A percentile compares a stretch with the other conserved stretches of the same genome.
These are phyloP conservation scores for Gaillardinia entomophila DNA, from an alignment of 805 yeast species.

Conservation along the genomic window DNA sequence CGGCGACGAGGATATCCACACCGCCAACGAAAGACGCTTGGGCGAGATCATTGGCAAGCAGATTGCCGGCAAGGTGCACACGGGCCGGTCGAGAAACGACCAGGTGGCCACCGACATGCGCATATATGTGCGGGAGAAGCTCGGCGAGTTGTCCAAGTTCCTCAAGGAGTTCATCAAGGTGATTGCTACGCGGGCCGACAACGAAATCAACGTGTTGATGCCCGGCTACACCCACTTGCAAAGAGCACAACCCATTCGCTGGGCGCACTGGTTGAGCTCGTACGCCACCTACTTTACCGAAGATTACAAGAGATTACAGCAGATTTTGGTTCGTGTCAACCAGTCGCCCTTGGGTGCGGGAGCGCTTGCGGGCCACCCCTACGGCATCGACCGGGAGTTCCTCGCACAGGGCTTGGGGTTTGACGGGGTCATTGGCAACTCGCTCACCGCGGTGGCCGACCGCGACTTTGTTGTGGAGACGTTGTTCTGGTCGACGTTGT, in stretches of 20 bases:
- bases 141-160: constrained; percentile 53
- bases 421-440: constrained; percentile 85
- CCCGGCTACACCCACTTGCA: constrained; percentile 99
- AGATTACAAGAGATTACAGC: constrained; percentile 79
- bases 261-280: constrained; percentile 96
- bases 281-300: constrained; percentile 93
- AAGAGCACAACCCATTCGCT: constrained; percentile 98
- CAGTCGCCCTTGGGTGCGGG: constrained; percentile 93
- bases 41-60: constrained; percentile 93
- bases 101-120: constrained; percentile 99
- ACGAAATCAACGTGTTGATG: constrained; percentile 89
- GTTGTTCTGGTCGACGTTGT: constrained; percentile 90
- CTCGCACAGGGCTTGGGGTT: constrained; percentile 79
- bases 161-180: constrained; percentile 61
- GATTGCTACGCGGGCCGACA: constrained; percentile 68
- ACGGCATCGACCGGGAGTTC: constrained; percentile 94
- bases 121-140: constrained; percentile 77
- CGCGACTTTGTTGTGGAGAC: constrained; percentile 96
- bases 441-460: constrained; percentile 94
- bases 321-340: constrained; percentile 77
- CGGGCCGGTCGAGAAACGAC: constrained; percentile 98
- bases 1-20: constrained; percentile 97
- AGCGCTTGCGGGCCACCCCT: constrained; percentile 98
- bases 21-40: constrained; percentile 95
- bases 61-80: constrained; percentile 96